Conservation (phyloP, 768 basidiomycete species). For the Podaxis sp. region DNA sequence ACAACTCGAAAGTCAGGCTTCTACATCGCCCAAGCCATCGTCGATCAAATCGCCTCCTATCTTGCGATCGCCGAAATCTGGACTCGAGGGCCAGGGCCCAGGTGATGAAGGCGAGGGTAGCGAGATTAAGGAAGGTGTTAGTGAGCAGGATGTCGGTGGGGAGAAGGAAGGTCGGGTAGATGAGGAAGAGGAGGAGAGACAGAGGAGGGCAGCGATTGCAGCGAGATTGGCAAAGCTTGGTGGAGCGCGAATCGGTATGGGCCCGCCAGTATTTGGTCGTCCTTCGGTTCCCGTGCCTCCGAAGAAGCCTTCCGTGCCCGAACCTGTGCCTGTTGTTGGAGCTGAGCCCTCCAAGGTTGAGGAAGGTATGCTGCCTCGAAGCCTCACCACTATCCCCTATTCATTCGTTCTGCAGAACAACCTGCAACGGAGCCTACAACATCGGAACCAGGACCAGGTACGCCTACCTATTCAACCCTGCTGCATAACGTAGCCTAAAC, state of each 20-base stretch:
- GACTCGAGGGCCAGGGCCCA: slow-evolving; percentile 20
- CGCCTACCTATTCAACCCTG: not conserved
- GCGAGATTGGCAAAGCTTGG: slow-evolving; percentile 93
- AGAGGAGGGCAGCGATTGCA: slow-evolving; percentile 83
- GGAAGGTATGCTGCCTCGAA: slow-evolving; percentile 1
- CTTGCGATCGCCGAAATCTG: slow-evolving; percentile 21
- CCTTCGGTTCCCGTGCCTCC: slow-evolving; percentile 33
- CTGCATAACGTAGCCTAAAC: not conserved
- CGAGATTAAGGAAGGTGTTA: slow-evolving; percentile 29
- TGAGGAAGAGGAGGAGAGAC: slow-evolving; percentile 71
- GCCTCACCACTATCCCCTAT: too few relatives aligned
- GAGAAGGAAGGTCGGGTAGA: slow-evolving; percentile 63
- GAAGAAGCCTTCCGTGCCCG: slow-evolving; percentile 24
- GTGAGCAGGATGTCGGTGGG: slow-evolving; percentile 36
- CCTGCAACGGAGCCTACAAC: not conserved
- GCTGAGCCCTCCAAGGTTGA: not conserved
- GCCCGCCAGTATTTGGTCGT: slow-evolving; percentile 66
- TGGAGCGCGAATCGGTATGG: slow-evolving; percentile 81
- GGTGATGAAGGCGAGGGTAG: slow-evolving; percentile 10
- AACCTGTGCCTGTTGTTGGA: slow-evolving; percentile 4
- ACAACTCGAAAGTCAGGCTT: slow-evolving; percentile 2
- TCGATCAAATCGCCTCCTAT: slow-evolving; percentile 21
- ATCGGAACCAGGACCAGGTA: not conserved
- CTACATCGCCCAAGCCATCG: slow-evolving; percentile 35
- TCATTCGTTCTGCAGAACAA: not conserved